Evolutionary conservation across 345 rosid genomes (phyloP).

Genomic region (Eucalyptus curtisii): DNA sequence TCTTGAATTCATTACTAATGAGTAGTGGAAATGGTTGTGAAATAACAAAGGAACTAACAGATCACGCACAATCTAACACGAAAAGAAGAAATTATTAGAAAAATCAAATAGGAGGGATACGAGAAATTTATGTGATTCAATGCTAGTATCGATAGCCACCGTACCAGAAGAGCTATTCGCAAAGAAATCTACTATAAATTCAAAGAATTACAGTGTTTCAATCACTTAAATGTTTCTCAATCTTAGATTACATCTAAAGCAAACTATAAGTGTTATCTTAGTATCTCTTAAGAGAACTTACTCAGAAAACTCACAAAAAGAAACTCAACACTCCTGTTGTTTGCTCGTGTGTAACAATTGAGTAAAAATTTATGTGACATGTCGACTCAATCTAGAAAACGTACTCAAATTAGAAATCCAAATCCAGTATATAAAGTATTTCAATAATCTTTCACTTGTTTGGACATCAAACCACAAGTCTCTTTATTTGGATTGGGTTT

Average conservation of each 20-base stretch:
- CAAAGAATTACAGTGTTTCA: neutral
- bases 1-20: neutral
- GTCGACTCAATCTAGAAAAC: neutral
- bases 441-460: neutral
- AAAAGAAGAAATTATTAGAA: neutral
- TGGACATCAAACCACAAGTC: neutral
- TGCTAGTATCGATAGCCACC: neutral
- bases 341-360: neutral
- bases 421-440: neutral
- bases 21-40: neutral
- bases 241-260: neutral
- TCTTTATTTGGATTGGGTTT: neutral
- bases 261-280: neutral
- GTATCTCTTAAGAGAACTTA: neutral
- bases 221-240: neutral
- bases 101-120: neutral
- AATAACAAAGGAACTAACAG: neutral
- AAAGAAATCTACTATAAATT: neutral
- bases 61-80: neutral
- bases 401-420: neutral
- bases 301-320: neutral
- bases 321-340: neutral
- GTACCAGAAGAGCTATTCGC: neutral
- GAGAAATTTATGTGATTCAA: neutral
- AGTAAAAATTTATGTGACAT: neutral